Evolutionary conservation across 805 yeast genomes (phyloP).

Genomic region (Candida qinlingensis): DNA sequence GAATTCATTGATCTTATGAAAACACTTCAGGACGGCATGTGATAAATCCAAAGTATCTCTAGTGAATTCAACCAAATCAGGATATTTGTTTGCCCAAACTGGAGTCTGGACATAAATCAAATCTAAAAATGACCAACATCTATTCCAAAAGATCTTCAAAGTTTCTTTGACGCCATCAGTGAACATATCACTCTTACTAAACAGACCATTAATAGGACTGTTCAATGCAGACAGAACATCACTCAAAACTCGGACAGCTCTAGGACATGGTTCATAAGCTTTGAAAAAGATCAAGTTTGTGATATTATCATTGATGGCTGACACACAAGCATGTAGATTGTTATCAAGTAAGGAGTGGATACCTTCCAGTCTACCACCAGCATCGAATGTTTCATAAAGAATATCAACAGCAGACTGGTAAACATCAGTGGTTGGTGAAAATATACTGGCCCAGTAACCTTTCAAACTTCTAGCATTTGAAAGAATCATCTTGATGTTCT

Average conservation of each 20-base stretch:
- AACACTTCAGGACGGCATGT: slow-evolving; percentile 60
- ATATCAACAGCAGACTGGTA: slow-evolving; percentile 69
- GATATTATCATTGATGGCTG: slow-evolving; percentile 44
- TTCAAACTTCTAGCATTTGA: slow-evolving; percentile 37
- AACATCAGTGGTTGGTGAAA: slow-evolving; percentile 52
- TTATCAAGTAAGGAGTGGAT: slow-evolving; percentile 47
- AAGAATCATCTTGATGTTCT: slow-evolving; percentile 34
- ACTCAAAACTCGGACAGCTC: slow-evolving; percentile 67
- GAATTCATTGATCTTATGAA: slow-evolving; percentile 38
- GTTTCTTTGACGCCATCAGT: slow-evolving; percentile 23
- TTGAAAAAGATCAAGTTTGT: slow-evolving; percentile 39
- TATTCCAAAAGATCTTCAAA: slow-evolving; percentile 53
- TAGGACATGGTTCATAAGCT: slow-evolving; percentile 68
- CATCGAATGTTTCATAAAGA: slow-evolving; percentile 72
- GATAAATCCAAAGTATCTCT: slow-evolving; percentile 82
- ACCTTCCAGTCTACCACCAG: slow-evolving; percentile 74
- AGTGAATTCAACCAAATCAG: slow-evolving; percentile 70
- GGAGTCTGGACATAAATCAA: slow-evolving; percentile 64
- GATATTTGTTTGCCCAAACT: slow-evolving; percentile 66
- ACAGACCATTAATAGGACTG: slow-evolving; percentile 62
- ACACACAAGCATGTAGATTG: slow-evolving; percentile 40
- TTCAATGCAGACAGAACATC: slow-evolving; percentile 61
- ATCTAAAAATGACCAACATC: slow-evolving; percentile 67
- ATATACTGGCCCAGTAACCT: slow-evolving; percentile 73
- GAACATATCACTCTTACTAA: slow-evolving; percentile 26